phyloP scores from a whole-genome alignment of 305 asterid species.

The Salvia sclarea region DNA sequence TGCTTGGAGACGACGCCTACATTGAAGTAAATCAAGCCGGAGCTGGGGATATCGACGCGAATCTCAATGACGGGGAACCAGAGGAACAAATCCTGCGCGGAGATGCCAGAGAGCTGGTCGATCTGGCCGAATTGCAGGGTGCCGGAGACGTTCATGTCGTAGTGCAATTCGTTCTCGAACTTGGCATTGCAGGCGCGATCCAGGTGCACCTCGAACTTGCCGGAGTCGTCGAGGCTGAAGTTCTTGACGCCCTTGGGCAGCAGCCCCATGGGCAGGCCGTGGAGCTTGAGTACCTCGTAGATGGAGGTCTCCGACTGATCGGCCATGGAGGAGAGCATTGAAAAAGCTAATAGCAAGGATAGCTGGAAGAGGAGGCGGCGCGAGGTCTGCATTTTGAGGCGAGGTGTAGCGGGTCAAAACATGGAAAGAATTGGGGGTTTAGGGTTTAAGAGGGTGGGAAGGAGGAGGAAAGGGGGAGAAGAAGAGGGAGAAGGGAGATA shows the following conservation, averaged over 20 bases:
- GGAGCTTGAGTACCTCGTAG: conserved; percentile 60
- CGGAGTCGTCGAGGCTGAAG: conserved; percentile 63
- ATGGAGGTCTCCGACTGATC: conserved; percentile 38
- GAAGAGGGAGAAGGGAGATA: conserved; percentile 23
- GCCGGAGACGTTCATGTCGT: conserved; percentile 68
- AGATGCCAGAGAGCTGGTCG: conserved; percentile 68
- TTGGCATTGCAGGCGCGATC: conserved; percentile 83
- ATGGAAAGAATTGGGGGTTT: conserved; percentile 30
- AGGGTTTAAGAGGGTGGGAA: conserved; percentile 15
- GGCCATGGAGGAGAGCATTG: conserved; percentile 18
- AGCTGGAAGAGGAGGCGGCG: conserved; percentile 26
- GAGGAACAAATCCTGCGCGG: conserved; percentile 88
- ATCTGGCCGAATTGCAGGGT: conserved; percentile 60
- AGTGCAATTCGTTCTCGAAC: conserved; percentile 83
- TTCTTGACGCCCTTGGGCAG: conserved; percentile 78
- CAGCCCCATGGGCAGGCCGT: conserved; percentile 89
- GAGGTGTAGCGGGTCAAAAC: not conserved
- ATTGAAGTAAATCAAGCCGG: conserved; percentile 89
- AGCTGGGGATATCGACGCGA: conserved; percentile 77
- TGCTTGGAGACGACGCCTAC: conserved; percentile 94
- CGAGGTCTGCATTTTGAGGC: conserved; percentile 36
- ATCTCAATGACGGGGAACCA: conserved; percentile 89
- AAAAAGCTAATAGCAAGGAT: conserved; percentile 14
- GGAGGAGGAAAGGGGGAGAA: not conserved
- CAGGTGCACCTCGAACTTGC: conserved; percentile 68